Conservation (phyloP, 495 filamentous ascomycete species). For the Penicillium canariense region DNA sequence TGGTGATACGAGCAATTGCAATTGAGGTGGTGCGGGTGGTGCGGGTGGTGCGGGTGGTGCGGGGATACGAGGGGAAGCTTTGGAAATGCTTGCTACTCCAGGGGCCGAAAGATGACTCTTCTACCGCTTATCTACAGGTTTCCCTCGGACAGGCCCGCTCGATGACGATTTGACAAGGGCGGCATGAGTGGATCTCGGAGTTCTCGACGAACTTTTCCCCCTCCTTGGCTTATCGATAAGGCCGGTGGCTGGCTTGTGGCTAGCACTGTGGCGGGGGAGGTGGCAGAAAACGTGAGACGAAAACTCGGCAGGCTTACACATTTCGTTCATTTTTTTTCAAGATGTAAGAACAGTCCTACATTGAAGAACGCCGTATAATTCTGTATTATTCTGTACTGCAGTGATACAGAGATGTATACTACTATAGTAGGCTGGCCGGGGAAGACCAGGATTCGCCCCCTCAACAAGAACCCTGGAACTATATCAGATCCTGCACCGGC, state of each 20-base stretch:
- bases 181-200: constrained; percentile 12
- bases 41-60: background rate
- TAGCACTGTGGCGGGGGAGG: too few species aligned
- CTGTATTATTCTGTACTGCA: too few species aligned
- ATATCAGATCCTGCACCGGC: constrained; percentile 3
- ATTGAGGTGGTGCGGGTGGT: background rate
- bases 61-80: background rate
- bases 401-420: too few species aligned
- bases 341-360: too few species aligned
- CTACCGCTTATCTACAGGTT: constrained; percentile 6
- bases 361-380: too few species aligned
- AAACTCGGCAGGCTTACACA: too few species aligned
- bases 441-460: constrained; percentile 6
- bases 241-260: constrained; percentile 7
- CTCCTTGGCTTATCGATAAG: constrained; percentile 29
- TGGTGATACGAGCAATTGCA: constrained; percentile 1
- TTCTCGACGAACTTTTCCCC: constrained; percentile 17
- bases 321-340: too few species aligned
- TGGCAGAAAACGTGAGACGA: too few species aligned
- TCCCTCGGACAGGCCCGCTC: constrained; percentile 20
- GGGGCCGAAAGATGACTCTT: background rate
- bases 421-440: too few species aligned
- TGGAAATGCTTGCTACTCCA: background rate
- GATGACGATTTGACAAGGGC: constrained; percentile 2
- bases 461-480: background rate